Evolutionary conservation across 2,329 filamentous ascomycete species (phyloP).

Genomic region (Trichoderma lentiforme): DNA sequence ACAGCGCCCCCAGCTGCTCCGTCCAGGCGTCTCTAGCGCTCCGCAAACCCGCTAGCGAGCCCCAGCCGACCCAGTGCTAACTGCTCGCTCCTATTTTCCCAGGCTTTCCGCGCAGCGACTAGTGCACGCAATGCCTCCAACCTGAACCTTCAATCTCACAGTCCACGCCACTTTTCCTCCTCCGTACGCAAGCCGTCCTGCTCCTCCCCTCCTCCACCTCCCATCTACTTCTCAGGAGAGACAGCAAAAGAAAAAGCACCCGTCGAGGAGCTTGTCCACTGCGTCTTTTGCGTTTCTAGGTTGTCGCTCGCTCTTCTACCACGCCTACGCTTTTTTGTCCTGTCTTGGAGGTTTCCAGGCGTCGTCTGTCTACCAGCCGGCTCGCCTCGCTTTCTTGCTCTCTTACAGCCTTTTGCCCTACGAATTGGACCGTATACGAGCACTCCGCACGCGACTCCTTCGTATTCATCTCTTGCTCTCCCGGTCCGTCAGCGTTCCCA

Average conservation of each 20-base stretch:
- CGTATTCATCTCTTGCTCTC: constrained; percentile 1
- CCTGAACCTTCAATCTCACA: constrained; percentile 6
- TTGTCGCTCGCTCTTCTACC: constrained; percentile 10
- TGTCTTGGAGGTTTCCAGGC: background rate
- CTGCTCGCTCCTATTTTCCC: background rate
- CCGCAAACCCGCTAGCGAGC: background rate
- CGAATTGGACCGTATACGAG: background rate
- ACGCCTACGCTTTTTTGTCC: background rate
- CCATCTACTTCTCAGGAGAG: background rate
- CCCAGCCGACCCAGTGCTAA: constrained; percentile 10
- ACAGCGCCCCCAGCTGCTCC: background rate
- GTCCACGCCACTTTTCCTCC: constrained; percentile 11
- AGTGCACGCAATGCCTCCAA: background rate
- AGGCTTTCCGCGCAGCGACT: background rate
- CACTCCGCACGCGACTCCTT: background rate
- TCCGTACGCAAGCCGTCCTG: background rate
- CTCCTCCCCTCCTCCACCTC: background rate
- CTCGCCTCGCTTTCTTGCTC: background rate
- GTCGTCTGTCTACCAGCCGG: background rate
- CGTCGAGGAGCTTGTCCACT: background rate
- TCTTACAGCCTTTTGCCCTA: background rate
- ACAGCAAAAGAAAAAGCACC: background rate
- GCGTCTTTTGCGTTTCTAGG: constrained; percentile 1
- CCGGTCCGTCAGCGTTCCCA: background rate
- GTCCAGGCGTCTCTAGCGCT: constrained; percentile 1